These are phyloP conservation scores for Juglanconis sp. DNA, from an alignment of 2,329 filamentous ascomycete species.

Conservation along the genomic window DNA sequence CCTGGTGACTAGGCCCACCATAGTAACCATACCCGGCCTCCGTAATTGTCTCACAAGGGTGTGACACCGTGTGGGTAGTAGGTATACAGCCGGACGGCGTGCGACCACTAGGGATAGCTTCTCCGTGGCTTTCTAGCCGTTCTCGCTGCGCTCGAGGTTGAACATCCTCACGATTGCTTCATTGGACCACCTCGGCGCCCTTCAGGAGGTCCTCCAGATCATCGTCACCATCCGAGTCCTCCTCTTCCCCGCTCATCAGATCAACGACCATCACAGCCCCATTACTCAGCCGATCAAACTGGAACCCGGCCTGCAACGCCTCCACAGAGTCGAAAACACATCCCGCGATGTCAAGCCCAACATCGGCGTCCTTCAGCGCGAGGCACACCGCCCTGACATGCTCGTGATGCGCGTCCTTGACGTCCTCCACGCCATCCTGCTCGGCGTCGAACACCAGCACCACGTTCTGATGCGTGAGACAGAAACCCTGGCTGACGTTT, in stretches of 20 bases:
- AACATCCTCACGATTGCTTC: too few species aligned
- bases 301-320: conserved; percentile 21
- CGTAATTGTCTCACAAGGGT: too few species aligned
- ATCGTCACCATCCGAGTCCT: conserved; percentile 18
- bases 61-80: too few species aligned
- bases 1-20: too few species aligned
- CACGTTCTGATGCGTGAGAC: conserved; percentile 17
- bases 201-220: conserved; percentile 16
- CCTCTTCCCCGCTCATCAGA: conserved; percentile 20
- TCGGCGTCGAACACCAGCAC: conserved; percentile 21
- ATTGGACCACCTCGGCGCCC: conserved; percentile 1
- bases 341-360: conserved; percentile 22
- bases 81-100: too few species aligned
- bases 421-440: conserved; percentile 3
- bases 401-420: conserved; percentile 21
- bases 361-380: conserved; percentile 22
- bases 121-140: too few species aligned
- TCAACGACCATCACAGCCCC: conserved; percentile 22
- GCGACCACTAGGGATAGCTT: too few species aligned
- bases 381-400: conserved; percentile 23
- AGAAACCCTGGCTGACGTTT: conserved; percentile 17
- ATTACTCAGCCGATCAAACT: conserved; percentile 21
- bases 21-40: too few species aligned
- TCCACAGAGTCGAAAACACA: conserved; percentile 21
- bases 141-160: too few species aligned